Evolutionary conservation across 495 filamentous ascomycete species (phyloP), one percentile per base, ranked within the genome.

Genomic region (Aspergillus sparsus): DNA sequence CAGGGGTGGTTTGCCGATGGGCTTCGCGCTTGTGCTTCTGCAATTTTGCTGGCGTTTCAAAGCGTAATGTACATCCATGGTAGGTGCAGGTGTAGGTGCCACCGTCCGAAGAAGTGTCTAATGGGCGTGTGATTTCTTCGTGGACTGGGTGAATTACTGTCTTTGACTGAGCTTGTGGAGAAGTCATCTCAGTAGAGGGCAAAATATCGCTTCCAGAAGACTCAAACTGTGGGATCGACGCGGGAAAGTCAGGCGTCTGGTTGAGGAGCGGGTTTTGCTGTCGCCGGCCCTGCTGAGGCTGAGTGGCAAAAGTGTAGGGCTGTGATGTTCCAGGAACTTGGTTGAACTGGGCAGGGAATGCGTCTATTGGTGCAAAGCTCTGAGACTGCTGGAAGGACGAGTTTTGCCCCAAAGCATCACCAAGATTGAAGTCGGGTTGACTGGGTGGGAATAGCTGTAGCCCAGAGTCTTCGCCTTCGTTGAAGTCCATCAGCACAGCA

Each of bases 81-180:
- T 97, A 95, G 12, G 91, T 95, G 73, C 95, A 98, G 16, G 91
- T 92, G 80, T 97, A 98, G 1, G 91, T 95, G 11, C 93, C 94
- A 33, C 86, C 82, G 65, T 93, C 89, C 0, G 93, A 88, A 11
- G 77, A 80, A 1, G 89, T 85, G 35, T 86, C 80, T 3, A 73
- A 68, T 5, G 91, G 91, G 46, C 81, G 80, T 39, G 68, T 56
- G n/a, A 77, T 72, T n/a, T 62, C 61, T 34, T 72, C 73, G 35
- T 74, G 64, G 55, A 69, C 33, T 2, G 58, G 56, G 57, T 66
- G 63, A 46, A 62, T 64, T 41, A 66, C 61, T 59, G 70, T 55
- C 49, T 71, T 73, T 41, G 64, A 46, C 55, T 74, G 61, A 15
- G 61, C 63, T 42, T 62, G 71, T 31, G 69, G 74, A 9, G 67